Evolutionary conservation across 2,329 filamentous ascomycete species (phyloP).

Genomic region (Elsinoe fawcettii): DNA sequence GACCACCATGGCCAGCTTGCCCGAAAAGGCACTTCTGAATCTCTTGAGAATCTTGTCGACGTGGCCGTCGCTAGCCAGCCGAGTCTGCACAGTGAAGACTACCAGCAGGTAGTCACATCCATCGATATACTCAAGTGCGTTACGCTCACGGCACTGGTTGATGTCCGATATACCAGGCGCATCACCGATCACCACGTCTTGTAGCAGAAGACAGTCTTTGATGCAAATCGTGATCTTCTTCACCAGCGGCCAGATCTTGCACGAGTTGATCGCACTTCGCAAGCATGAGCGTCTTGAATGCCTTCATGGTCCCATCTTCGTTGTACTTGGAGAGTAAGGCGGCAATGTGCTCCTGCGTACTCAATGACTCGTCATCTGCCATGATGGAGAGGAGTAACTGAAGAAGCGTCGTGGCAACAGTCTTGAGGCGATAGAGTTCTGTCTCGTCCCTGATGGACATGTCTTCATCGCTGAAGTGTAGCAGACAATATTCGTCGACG

Average conservation of each 20-base stretch:
- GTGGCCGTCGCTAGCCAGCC: constrained; percentile 19
- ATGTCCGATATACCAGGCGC: constrained; percentile 24
- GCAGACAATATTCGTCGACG: background rate
- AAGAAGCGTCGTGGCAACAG: background rate
- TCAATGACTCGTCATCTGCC: background rate
- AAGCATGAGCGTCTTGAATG: background rate
- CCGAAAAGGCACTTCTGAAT: constrained; percentile 21
- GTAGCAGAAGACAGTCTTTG: constrained; percentile 16
- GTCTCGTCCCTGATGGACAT: background rate
- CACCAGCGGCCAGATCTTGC: constrained; percentile 22
- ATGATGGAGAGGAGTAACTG: background rate
- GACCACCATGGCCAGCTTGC: constrained; percentile 21
- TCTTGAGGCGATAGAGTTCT: background rate
- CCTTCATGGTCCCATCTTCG: background rate
- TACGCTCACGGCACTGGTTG: constrained; percentile 20
- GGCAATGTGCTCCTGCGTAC: background rate
- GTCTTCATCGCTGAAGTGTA: constrained; percentile 1
- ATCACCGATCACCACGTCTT: constrained; percentile 22
- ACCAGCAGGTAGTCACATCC: constrained; percentile 23
- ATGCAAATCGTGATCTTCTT: constrained; percentile 20
- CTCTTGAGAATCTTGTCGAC: constrained; percentile 19
- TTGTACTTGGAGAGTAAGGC: background rate
- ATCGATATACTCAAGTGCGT: constrained; percentile 20
- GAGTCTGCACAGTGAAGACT: constrained; percentile 18
- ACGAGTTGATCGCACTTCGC: background rate